Evolutionary conservation across 2,329 filamentous ascomycete genomes (phyloP), one percentile per base, ranked within the genome.

Genomic region (Trichoderma breve): DNA sequence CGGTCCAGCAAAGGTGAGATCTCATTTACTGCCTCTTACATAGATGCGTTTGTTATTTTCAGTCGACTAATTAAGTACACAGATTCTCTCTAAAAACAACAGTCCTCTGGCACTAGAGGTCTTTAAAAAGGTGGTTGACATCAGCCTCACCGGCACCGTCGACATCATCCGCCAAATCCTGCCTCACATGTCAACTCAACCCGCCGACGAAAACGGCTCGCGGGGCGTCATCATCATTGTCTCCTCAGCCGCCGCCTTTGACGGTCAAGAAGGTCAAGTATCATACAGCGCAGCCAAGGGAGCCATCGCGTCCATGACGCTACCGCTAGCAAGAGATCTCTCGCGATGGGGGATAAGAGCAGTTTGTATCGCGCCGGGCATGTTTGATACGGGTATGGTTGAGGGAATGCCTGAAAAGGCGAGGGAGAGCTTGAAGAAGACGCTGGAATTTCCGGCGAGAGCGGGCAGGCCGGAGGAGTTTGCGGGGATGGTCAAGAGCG

Each of bases 381-480:
- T 65, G 62, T 65, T 65, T 53, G 62, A 65, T 18, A 65, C 62
- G 12, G 62, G 62, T 1, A 65, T 65, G 62, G 62, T 65, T n/a
- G 62, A 53, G 14, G 62, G 62, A 3, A 65, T 65, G 62, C 62
- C 62, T 0, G 43, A 53, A 1, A 65, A 34, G 62, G 62, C 62
- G 3, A 65, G 62, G n/a, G 62, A 65, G 8, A 65, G 62, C 2
- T 34, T 65, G 28, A 53, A 65, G 9, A 65, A 65, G 62, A 65
- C 62, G 11, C 28, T 65, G 9, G 62, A 65, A 5, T 65, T 65
- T 65, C 62, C 62, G 62, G 62, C 43, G 62, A 53, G 62, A 30
- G 62, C 62, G 62, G 62, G 62, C n/a, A 53, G 62, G 43, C 62
- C 62, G 26, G 62, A 65, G 62, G 62, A 65, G 62, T 65, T 65